Base-by-base conservation (phyloP, 345 rosid species). In the Pelargonium nanum region DNA sequence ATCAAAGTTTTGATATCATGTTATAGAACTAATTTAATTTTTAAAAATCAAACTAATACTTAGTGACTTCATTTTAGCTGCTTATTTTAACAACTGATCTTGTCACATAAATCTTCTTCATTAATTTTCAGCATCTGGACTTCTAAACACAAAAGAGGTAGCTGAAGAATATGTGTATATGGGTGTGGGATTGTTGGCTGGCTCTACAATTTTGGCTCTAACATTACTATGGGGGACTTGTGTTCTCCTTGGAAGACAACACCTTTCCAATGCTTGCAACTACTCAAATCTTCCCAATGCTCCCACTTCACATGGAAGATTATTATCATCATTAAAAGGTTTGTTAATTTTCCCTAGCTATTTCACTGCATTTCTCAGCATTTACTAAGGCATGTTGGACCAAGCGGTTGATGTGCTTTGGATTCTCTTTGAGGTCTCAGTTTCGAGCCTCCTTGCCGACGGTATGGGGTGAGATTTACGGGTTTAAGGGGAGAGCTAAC, bases 191-290 rank as follows among this genome's bases (percentile, higher is more conserved):
- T 65, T 77, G 72, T 28, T 77, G 59, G 84, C 81, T 1, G 84
- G 84, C 24, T 77, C 84, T 19, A 69, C 79, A 22, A 77, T 74
- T 12, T 66, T 80, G 72, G 75, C 74, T n/a, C 66, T 80, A 6
- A 80, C 84, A 12, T 16, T 75, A 53, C 55, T 80, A 1, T 80
- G 85, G 85, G 85, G 85, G 32, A 62, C 81, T 20, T 77, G 85
- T 28, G 59, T 68, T 17, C 48, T 74, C 53, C 74, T 68, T 10
- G 80, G 80, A 21, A 65, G 69, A 48, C 55, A 28, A 22, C 70
- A 64, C 13, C 58, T 61, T 51, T 25, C 40, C 12, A 22, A 26
- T 22, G 65, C 55, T 30, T 34, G 9, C 53, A 65, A 61, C 45
- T 23, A 56, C 17, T 10, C 6, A 16, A 25, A 32, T 17, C 44